These are phyloP conservation scores for Wallacemonas collosoma DNA, from an alignment of 208 protist genomes.

Conservation along the genomic window DNA sequence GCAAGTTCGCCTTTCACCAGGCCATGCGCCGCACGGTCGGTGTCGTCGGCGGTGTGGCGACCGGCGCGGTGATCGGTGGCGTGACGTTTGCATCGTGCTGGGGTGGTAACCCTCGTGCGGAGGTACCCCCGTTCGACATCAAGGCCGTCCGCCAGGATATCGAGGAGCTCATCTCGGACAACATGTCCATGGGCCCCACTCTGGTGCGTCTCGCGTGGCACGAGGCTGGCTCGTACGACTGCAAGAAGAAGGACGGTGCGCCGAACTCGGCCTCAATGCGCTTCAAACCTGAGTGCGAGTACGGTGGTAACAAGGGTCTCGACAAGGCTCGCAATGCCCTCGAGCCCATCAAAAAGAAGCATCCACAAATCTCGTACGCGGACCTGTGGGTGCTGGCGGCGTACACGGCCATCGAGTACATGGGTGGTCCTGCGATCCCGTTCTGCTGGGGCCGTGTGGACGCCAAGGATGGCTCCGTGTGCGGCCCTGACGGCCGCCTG, in stretches of 20 bases:
- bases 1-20: constrained; percentile 8
- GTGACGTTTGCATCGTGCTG: constrained; percentile 46
- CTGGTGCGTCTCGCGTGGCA: constrained; percentile 85
- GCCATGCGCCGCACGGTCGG: constrained; percentile 20
- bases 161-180: constrained; percentile 51
- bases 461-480: constrained; percentile 65
- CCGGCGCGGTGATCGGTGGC: constrained; percentile 35
- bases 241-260: constrained; percentile 57
- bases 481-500: constrained; percentile 83
- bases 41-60: constrained; percentile 32
- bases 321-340: constrained; percentile 74
- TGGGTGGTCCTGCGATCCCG: constrained; percentile 88
- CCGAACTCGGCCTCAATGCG: constrained; percentile 81
- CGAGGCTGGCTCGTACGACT: constrained; percentile 71
- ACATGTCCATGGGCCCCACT: constrained; percentile 52
- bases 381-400: constrained; percentile 93
- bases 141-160: constrained; percentile 51
- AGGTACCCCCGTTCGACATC: constrained; percentile 62
- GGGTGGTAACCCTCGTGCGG: constrained; percentile 3
- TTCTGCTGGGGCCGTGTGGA: constrained; percentile 87
- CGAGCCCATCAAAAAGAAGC: constrained; percentile 87
- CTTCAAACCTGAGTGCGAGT: constrained; percentile 75
- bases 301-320: constrained; percentile 88
- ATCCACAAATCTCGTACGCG: constrained; percentile 91
- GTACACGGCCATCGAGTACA: constrained; percentile 91